Conservation (phyloP, 176 grass and related monocot species). For the Bonia amplexicaulis region DNA sequence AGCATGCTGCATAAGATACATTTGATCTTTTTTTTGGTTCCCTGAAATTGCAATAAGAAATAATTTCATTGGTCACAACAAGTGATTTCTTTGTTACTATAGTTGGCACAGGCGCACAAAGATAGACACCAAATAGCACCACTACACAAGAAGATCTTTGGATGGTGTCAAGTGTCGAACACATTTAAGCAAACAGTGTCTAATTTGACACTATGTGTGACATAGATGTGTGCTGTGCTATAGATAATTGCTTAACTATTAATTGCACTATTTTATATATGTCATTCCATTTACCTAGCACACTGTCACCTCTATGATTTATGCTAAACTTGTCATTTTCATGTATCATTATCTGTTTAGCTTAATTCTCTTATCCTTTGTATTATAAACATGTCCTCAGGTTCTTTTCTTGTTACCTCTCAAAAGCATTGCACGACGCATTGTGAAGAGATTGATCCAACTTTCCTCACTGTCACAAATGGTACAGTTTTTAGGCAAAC, state of each 20-base stretch:
- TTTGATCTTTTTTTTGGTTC: background rate
- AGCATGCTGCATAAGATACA: background rate
- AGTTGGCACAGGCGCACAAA: background rate
- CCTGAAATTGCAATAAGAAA: background rate
- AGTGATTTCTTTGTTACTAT: background rate
- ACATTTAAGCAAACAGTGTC: background rate
- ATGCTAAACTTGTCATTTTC: background rate
- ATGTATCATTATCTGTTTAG: constrained; percentile 19
- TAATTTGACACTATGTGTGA: background rate
- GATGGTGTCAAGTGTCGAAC: background rate
- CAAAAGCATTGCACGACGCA: constrained; percentile 72
- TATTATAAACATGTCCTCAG: constrained; percentile 37
- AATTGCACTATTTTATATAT: background rate
- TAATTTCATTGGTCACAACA: background rate
- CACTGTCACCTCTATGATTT: background rate
- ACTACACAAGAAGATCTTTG: background rate
- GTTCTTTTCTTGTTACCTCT: constrained; percentile 87
- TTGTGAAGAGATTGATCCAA: constrained; percentile 84
- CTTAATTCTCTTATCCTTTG: constrained; percentile 27
- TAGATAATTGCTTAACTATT: background rate
- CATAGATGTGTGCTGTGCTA: background rate
- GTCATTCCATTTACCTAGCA: background rate
- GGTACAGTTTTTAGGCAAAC: background rate
- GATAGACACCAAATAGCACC: background rate
- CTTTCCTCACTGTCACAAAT: constrained; percentile 53